Conservation (phyloP, 805 yeast species). For the Starmerella scarabaei region DNA sequence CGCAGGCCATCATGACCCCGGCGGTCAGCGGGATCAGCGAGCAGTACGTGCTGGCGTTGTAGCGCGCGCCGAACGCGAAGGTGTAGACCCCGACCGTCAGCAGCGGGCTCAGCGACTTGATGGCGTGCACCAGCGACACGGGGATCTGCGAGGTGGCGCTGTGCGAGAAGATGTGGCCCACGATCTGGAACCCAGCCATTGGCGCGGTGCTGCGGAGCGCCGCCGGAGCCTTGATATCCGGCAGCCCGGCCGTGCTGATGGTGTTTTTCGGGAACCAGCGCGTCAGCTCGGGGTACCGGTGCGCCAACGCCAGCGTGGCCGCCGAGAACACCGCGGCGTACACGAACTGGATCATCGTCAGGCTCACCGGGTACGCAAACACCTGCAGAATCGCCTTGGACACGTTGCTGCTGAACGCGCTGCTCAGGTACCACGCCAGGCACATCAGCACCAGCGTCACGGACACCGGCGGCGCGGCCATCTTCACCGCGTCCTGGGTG, state of each 20-base stretch:
- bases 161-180: constrained; percentile 84
- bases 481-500: constrained; percentile 28
- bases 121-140: constrained; percentile 88
- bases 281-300: constrained; percentile 23
- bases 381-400: constrained; percentile 60
- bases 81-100: constrained; percentile 74
- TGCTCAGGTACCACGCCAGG: constrained; percentile 61
- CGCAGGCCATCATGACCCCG: constrained; percentile 65
- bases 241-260: constrained; percentile 19
- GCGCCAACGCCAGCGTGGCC: constrained; percentile 31
- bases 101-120: constrained; percentile 82
- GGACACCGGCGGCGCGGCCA: constrained; percentile 32
- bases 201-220: constrained; percentile 49
- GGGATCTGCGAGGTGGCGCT: constrained; percentile 87
- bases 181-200: constrained; percentile 86
- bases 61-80: constrained; percentile 43
- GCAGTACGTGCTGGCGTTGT: constrained; percentile 53
- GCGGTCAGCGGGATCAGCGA: constrained; percentile 65
- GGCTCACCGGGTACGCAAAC: constrained; percentile 71
- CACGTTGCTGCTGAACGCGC: constrained; percentile 70
- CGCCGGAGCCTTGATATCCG: constrained; percentile 3
- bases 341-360: constrained; percentile 77
- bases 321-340: constrained; percentile 49
- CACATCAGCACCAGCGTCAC: constrained; percentile 46
- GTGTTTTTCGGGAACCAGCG: constrained; percentile 29